These are phyloP conservation scores for Leccinum truebloodii DNA, from an alignment of 768 basidiomycete genomes.

Conservation along the genomic window DNA sequence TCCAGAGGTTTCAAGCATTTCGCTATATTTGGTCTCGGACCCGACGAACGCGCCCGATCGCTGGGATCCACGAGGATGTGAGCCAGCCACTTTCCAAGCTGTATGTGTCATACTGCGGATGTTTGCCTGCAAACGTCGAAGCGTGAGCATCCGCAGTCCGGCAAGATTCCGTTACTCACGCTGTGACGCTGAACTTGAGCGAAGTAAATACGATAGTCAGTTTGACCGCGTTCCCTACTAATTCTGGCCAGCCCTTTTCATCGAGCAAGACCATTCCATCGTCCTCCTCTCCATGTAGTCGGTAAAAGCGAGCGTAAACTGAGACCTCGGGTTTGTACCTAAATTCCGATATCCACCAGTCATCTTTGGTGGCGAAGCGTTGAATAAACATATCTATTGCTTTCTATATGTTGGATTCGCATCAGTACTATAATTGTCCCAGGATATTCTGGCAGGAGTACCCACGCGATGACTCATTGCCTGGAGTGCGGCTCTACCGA, in stretches of 20 bases:
- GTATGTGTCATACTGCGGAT: constrained; percentile 22
- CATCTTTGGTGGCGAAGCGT: constrained; percentile 36
- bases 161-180: constrained; percentile 23
- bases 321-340: constrained; percentile 35
- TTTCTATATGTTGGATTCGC: constrained; percentile 24
- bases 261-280: constrained; percentile 34
- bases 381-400: constrained; percentile 33
- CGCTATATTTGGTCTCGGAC: constrained; percentile 5
- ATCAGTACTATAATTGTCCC: constrained; percentile 11
- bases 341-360: constrained; percentile 38
- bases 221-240: constrained; percentile 35
- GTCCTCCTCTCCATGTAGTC: constrained; percentile 34
- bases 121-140: constrained; percentile 22
- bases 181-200: constrained; percentile 35
- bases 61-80: not conserved
- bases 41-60: not conserved
- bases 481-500: constrained; percentile 32
- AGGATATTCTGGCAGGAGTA: not conserved
- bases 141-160: constrained; percentile 5
- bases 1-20: not conserved
- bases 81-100: not conserved
- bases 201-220: constrained; percentile 34
- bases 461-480: constrained; percentile 36
- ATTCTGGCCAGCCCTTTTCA: constrained; percentile 35
- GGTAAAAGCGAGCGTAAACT: constrained; percentile 36